These are phyloP conservation scores for Gnomoniopsis smithogilvyi DNA, from an alignment of 2,329 filamentous ascomycete species.

Conservation along the genomic window DNA sequence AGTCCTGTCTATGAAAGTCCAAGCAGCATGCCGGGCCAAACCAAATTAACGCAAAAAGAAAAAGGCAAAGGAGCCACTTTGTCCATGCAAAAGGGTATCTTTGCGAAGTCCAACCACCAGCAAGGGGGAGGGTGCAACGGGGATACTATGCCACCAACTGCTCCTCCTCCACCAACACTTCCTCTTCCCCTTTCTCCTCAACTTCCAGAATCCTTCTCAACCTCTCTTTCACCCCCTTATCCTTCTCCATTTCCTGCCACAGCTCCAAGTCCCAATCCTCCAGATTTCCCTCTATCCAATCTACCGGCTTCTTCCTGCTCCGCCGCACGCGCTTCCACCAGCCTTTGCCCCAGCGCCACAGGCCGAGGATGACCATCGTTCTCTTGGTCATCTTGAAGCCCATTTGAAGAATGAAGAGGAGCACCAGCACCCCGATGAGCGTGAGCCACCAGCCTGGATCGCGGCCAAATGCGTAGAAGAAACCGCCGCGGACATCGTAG, in stretches of 20 bases:
- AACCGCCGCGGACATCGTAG: constrained; percentile 68
- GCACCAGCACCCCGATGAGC: constrained; percentile 59
- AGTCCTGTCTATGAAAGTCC: background rate
- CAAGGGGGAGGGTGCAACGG: background rate
- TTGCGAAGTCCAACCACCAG: background rate
- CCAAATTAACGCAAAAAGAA: background rate
- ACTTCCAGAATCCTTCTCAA: constrained; percentile 33
- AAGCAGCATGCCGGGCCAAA: no score
- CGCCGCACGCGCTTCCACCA: constrained; percentile 18
- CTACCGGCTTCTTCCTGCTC: constrained; percentile 8
- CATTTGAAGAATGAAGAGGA: constrained; percentile 64
- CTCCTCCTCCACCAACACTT: background rate
- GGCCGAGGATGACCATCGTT: constrained; percentile 40
- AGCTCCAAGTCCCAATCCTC: constrained; percentile 53
- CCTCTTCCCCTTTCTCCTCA: constrained; percentile 1
- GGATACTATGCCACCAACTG: background rate
- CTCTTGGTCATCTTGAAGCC: constrained; percentile 49
- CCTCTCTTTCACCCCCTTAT: constrained; percentile 40
- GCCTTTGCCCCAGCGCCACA: constrained; percentile 38
- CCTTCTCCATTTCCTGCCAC: constrained; percentile 58
- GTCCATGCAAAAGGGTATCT: background rate
- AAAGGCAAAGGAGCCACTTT: background rate
- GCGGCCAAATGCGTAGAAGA: constrained; percentile 63
- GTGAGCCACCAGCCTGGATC: constrained; percentile 73
- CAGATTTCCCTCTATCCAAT: constrained; percentile 21